Evolutionary conservation across 805 yeast genomes (phyloP), one percentile per base, ranked within the genome.

Genomic region (Saturnispora halmiae): DNA sequence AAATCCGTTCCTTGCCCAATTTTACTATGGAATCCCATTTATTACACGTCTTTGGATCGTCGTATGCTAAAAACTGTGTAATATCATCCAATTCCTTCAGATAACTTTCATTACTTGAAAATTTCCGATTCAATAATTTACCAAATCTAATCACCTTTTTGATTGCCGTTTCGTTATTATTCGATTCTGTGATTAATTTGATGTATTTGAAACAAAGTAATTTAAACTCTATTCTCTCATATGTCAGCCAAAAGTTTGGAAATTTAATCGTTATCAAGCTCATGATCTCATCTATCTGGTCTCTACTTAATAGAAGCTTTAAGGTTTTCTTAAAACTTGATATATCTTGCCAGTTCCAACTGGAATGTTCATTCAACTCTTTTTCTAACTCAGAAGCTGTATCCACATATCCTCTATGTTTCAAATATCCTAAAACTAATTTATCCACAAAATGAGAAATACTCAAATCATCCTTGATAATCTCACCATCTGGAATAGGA

Each of bases 331-430:
- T 56, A n/a, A 52, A 24, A 6, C 31, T 45, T 6, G 42, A n/a
- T 5, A 31, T 29, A 4, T 13, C 13, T 22, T 36, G 28, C 37
- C 29, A 40, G 13, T 40, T 28, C 28, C 52, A 25, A 50, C 47
- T 20, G 16, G 24, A 16, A 25, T 25, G n/a, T 6, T 18, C 19
- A 14, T 22, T 19, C 3, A 25, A 14, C 24, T 78, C 85, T 28
- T 61, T 55, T 18, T 65, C 58, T 43, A 80, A 72, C 0, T 76
- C 72, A 43, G 63, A 63, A 2, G 75, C 71, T 3, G 76, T 70
- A 41, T 74, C 75, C 24, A 66, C 63, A 49, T 67, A 72, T 3
- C 86, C 86, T 40, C 69, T 67, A 51, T 77, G 75, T n/a, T 68
- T 64, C 29, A 80, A 67, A 52, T 77, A 79, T 11, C 67, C 58